phyloP scores from a whole-genome alignment of 768 basidiomycete species.

The Austroboletus eburneus region DNA sequence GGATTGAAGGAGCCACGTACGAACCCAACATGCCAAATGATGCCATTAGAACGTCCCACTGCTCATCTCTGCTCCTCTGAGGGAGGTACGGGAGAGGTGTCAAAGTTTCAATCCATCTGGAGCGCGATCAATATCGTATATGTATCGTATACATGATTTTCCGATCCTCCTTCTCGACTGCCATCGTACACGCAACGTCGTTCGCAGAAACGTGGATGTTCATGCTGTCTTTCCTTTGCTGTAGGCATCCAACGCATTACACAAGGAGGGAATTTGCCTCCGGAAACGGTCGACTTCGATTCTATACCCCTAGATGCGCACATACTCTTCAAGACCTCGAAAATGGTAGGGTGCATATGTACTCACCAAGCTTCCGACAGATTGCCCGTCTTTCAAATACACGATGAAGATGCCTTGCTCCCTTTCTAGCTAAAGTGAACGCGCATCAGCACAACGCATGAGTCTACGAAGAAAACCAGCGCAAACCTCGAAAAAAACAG shows the following conservation, averaged over 20 bases:
- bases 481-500: conserved; percentile 13
- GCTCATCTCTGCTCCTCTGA: too few species aligned
- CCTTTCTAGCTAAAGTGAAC: conserved; percentile 10
- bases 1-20: too few species aligned
- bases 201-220: too few species aligned
- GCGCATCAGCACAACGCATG: neutral
- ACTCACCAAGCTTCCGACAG: conserved; percentile 8
- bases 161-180: too few species aligned
- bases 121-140: too few species aligned
- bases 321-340: neutral
- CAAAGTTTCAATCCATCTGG: too few species aligned
- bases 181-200: too few species aligned
- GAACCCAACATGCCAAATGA: too few species aligned
- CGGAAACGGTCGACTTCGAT: conserved; percentile 16
- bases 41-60: too few species aligned
- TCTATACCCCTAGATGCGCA: conserved; percentile 10
- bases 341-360: neutral
- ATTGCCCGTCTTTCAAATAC: conserved; percentile 21
- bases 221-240: conserved; percentile 12
- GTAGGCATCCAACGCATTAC: conserved; percentile 15
- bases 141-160: too few species aligned
- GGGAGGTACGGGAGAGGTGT: too few species aligned
- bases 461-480: neutral
- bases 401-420: conserved; percentile 15
- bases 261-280: conserved; percentile 12